Evolutionary conservation across 495 filamentous ascomycete species (phyloP).

Genomic region (Penicillium subrubescens): DNA sequence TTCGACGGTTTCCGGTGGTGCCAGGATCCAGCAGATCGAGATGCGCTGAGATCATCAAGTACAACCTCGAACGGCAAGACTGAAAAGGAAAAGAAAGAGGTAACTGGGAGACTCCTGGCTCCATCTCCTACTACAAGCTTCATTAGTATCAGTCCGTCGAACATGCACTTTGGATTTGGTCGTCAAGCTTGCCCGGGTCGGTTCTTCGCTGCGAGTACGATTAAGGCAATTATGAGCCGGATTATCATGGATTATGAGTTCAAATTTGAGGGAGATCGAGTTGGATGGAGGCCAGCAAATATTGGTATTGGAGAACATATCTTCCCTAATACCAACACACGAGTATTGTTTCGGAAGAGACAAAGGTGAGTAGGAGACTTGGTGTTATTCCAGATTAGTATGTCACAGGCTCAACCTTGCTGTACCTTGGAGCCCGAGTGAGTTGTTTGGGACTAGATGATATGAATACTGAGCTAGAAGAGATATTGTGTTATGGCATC

Average conservation of each 20-base stretch:
- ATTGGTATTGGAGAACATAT: constrained; percentile 35
- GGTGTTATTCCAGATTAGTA: background rate
- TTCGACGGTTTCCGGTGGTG: constrained; percentile 45
- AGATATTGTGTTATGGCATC: background rate
- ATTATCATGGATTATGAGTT: constrained; percentile 58
- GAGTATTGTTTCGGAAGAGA: constrained; percentile 33
- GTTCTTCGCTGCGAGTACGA: constrained; percentile 55
- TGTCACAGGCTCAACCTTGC: background rate
- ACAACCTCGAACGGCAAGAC: background rate
- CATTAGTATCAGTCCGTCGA: constrained; percentile 24
- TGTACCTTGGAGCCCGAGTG: background rate
- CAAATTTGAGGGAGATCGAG: constrained; percentile 27
- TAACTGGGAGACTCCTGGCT: background rate
- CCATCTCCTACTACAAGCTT: constrained; percentile 21
- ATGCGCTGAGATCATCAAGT: background rate
- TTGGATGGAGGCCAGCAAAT: constrained; percentile 28
- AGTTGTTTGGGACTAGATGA: background rate
- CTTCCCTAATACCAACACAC: constrained; percentile 27
- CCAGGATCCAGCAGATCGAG: constrained; percentile 22
- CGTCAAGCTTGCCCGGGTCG: constrained; percentile 54
- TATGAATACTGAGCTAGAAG: background rate
- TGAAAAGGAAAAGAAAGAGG: background rate
- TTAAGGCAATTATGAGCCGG: constrained; percentile 59
- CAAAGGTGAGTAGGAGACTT: background rate
- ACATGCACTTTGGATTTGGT: constrained; percentile 41